Evolutionary conservation across 352 stramenopile species (phyloP).

Genomic region (Phytophthora megakarya): DNA sequence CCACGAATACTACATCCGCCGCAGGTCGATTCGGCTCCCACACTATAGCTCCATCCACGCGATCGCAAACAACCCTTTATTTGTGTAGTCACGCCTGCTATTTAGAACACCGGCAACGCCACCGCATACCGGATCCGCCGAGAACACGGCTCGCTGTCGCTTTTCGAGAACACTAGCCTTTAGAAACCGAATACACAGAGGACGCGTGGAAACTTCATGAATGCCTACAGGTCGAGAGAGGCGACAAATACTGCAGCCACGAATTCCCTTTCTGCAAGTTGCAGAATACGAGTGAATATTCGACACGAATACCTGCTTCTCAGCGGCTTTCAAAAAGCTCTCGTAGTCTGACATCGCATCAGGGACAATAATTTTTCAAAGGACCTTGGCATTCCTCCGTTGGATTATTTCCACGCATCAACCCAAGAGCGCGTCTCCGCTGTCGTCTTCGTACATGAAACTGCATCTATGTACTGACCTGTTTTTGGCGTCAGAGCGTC

Average conservation of each 20-base stretch:
- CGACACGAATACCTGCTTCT: not conserved
- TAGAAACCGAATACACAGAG: not conserved
- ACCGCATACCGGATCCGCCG: no score
- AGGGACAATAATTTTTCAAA: slow-evolving; percentile 13
- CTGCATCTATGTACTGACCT: not conserved
- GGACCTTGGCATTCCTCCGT: not conserved
- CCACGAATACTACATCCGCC: slow-evolving; percentile 9
- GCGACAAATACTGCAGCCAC: slow-evolving; percentile 16
- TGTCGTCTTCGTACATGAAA: not conserved
- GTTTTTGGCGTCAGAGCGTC: not conserved
- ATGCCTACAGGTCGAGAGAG: slow-evolving; percentile 14
- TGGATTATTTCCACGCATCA: not conserved
- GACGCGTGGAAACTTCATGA: slow-evolving; percentile 5
- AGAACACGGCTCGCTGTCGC: no score
- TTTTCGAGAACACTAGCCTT: not conserved
- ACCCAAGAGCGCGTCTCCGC: not conserved
- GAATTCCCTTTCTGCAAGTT: slow-evolving; percentile 21
- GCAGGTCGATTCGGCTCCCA: not conserved
- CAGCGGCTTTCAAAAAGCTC: not conserved
- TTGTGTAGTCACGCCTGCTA: no score
- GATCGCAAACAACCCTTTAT: slow-evolving; percentile 1
- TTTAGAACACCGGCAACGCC: no score
- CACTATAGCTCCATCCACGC: not conserved
- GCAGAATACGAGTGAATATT: slow-evolving; percentile 25
- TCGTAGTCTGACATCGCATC: not conserved